Evolutionary conservation across 164 flowering plant genomes (phyloP), one percentile per base, ranked within the genome.

Genomic region (Dillenia turbinata): DNA sequence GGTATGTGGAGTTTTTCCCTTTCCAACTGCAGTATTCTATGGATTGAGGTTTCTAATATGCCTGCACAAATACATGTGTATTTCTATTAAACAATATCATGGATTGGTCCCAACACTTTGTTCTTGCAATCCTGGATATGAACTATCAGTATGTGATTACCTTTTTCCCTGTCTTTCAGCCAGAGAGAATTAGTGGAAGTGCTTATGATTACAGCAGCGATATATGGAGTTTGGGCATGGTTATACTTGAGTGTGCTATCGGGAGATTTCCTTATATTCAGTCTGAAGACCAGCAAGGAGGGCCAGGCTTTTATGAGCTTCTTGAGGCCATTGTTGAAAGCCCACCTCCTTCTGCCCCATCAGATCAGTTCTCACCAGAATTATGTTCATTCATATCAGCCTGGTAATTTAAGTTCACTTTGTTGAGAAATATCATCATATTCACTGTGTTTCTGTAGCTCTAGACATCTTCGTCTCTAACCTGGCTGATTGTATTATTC

Each of bases 181-280:
- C 99, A 26, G 99, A 95, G 71, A 79, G 99, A 70, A 92, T 95
- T n/a, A 85, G 91, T 61, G 99, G 97, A 65, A 82, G 84, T 66
- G 74, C 86, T 46, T 95, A 95, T 59, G 94, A 87, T 64, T 88
- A 82, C 52, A 95, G 89, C 72, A 88, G 99, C 54, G 99, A 95
- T 66, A 90, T 92, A n/a, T 95, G 97, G 99, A 95, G 99, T 73
- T 72, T 95, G 81, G 99, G 97, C 44, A 47, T 95, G 83, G 97
- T 90, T 40, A 81, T 90, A 55, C 87, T 95, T 46, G 97, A 95
- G 76, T 95, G 97, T 80, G 97, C 97, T 14, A 92, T 88, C 49
- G 97, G 97, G 47, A 83, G 83, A 46, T 95, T 92, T 69, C 99
- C 97, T 67, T 95, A 85, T 59, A 67, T 85, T 62, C 81, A 83